phyloP scores from a whole-genome alignment of 371 early-diverging fungal species.

The Circinella umbellata region DNA sequence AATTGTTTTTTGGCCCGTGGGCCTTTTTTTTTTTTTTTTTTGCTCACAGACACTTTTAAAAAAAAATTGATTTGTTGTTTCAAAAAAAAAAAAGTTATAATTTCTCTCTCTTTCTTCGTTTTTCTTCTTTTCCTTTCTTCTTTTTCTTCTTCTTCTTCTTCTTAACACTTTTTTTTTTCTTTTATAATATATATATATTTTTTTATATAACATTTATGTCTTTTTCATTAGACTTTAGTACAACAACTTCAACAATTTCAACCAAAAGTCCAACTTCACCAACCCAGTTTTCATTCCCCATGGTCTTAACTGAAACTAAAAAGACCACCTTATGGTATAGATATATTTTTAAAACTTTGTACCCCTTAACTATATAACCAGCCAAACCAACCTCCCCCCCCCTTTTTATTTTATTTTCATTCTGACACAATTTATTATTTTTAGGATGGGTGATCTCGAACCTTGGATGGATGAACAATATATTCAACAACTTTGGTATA shows the following conservation, averaged over 20 bases:
- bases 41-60: too few relatives aligned
- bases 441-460: conserved; percentile 85
- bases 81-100: background rate
- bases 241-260: background rate
- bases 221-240: conserved; percentile 7
- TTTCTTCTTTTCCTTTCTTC: background rate
- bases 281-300: background rate
- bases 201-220: conserved; percentile 13
- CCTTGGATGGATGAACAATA: conserved; percentile 87
- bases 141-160: background rate
- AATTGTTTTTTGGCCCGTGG: background rate
- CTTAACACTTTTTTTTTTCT: background rate
- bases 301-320: conserved; percentile 5
- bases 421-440: background rate
- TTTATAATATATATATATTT: conserved; percentile 3
- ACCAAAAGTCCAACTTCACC: background rate
- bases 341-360: background rate
- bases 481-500: conserved; percentile 73
- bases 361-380: background rate
- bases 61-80: background rate
- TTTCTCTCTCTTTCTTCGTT: background rate
- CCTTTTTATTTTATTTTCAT: background rate
- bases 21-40: background rate
- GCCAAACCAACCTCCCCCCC: too few relatives aligned
- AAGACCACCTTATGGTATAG: conserved; percentile 24